Evolutionary conservation across 441 rosid genomes (phyloP).

Genomic region (Populus tomentosa): DNA sequence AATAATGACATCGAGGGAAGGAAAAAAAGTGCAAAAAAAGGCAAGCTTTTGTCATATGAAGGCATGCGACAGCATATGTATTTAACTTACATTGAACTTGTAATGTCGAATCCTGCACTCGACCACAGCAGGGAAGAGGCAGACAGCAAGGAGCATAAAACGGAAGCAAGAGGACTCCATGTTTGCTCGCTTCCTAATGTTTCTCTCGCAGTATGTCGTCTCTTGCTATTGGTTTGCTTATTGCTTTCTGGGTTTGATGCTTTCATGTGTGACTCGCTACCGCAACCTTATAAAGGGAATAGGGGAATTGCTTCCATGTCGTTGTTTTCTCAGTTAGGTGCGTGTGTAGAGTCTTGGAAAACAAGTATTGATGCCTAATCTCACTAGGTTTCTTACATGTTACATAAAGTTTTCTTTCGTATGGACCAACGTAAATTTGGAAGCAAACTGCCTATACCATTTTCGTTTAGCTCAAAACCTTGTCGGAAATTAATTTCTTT

Average conservation of each 20-base stretch:
- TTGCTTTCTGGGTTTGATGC: conserved; percentile 18
- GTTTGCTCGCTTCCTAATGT: neutral
- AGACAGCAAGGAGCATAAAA: conserved; percentile 40
- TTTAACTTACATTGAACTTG: conserved; percentile 64
- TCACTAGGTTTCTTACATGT: conserved; percentile 31
- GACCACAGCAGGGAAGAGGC: conserved; percentile 48
- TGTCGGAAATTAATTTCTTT: neutral
- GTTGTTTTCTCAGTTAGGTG: conserved; percentile 52
- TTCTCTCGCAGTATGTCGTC: neutral
- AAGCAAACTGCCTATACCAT: neutral
- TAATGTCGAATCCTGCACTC: conserved; percentile 64
- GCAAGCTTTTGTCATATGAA: neutral
- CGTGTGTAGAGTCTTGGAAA: conserved; percentile 37
- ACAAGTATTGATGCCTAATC: conserved; percentile 31
- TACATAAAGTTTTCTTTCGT: conserved; percentile 26
- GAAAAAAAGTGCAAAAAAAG: too few relatives aligned
- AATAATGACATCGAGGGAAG: too few relatives aligned
- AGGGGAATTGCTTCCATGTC: conserved; percentile 45
- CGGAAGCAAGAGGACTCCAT: conserved; percentile 35
- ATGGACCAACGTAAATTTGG: neutral
- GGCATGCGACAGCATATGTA: neutral
- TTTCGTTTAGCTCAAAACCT: neutral
- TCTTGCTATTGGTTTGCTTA: neutral
- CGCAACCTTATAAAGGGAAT: conserved; percentile 19
- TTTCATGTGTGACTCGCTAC: conserved; percentile 33